A percentile compares a stretch with the other conserved stretches of the same genome.
phyloP scores from a whole-genome alignment of 1,284 basidiomycete species.

The Pseudomicrostroma phylloplanum region DNA sequence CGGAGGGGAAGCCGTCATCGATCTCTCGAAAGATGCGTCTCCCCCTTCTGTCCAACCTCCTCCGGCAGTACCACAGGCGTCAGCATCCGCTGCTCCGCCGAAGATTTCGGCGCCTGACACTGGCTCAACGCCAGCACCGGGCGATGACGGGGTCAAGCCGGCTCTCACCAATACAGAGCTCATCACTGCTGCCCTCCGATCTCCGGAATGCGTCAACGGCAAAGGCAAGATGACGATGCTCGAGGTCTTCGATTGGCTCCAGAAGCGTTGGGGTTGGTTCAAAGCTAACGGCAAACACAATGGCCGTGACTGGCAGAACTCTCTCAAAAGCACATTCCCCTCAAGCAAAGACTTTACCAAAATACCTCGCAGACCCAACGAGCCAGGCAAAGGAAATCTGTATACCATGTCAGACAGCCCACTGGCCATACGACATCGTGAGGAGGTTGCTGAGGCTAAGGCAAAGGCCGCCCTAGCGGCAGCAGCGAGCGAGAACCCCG shows the following conservation, averaged over 20 bases:
- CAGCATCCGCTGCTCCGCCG: constrained; percentile 1
- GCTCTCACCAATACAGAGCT: constrained; percentile 42
- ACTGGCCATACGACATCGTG: constrained; percentile 29
- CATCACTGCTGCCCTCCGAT: constrained; percentile 39
- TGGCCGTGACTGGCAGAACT: constrained; percentile 46
- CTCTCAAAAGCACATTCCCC: constrained; percentile 43
- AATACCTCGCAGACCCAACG: constrained; percentile 38
- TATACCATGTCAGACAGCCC: constrained; percentile 40
- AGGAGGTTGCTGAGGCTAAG: constrained; percentile 20
- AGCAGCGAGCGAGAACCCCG: background rate
- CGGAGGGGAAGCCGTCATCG: background rate
- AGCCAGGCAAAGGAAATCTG: constrained; percentile 46
- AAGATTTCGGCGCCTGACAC: background rate
- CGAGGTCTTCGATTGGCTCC: constrained; percentile 86
- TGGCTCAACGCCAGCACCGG: constrained; percentile 9
- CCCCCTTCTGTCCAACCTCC: background rate
- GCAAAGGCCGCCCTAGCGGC: constrained; percentile 20
- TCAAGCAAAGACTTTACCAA: constrained; percentile 41
- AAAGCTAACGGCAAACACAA: constrained; percentile 48
- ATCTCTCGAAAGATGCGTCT: background rate
- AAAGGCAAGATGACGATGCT: constrained; percentile 80
- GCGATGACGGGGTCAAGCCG: constrained; percentile 37
- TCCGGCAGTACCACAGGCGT: constrained; percentile 3
- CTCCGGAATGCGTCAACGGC: constrained; percentile 47
- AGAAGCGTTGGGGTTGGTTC: constrained; percentile 81